Evolutionary conservation across 176 grass and related monocot genomes (phyloP).

Genomic region (Cocos nucifera): DNA sequence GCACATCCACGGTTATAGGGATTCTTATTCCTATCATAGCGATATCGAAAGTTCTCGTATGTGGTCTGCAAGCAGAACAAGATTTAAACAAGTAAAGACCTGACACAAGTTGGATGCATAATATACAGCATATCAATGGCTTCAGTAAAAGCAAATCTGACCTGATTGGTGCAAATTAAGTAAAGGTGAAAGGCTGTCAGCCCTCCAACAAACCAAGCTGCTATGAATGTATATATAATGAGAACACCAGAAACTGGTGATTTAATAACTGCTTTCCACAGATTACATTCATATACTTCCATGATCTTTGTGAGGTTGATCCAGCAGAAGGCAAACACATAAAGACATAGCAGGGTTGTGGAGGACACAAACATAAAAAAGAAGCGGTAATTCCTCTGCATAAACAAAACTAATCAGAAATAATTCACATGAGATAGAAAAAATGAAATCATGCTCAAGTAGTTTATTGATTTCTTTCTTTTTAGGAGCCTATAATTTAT

Average conservation of each 20-base stretch:
- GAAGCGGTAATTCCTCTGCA: conserved; percentile 73
- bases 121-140: not conserved
- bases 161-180: conserved; percentile 85
- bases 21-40: conserved; percentile 73
- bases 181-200: conserved; percentile 88
- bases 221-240: conserved; percentile 74
- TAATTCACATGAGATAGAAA: not conserved
- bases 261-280: conserved; percentile 34
- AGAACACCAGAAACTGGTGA: conserved; percentile 73
- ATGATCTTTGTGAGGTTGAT: conserved; percentile 41
- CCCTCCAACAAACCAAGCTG: conserved; percentile 85
- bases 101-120: too few relatives aligned
- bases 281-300: conserved; percentile 8
- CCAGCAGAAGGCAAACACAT: conserved; percentile 75
- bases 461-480: too few relatives aligned
- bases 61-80: conserved; percentile 51
- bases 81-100: not conserved
- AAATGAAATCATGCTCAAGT: not conserved
- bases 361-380: conserved; percentile 85
- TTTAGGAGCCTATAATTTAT: too few relatives aligned
- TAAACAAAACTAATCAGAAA: not conserved
- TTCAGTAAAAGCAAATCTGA: conserved; percentile 18
- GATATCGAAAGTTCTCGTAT: conserved; percentile 93
- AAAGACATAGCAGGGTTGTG: conserved; percentile 72
- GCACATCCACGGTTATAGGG: conserved; percentile 63